Conservation (phyloP, 2,329 filamentous ascomycete species). For the Colletotrichum spaethianum region DNA sequence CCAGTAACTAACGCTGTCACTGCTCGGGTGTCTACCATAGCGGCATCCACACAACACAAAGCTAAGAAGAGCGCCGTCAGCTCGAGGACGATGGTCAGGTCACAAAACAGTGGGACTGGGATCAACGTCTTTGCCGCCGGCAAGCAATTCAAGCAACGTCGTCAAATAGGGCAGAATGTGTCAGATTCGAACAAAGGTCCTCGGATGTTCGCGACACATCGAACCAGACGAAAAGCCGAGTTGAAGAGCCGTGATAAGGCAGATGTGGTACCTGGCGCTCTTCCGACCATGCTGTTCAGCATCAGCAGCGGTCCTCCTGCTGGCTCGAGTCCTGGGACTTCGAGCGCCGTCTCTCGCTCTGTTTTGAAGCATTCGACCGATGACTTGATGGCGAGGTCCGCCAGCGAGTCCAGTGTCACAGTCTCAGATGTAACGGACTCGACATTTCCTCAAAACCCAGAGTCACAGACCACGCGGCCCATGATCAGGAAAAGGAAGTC, state of each 20-base stretch:
- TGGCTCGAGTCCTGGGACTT: background rate
- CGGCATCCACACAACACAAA: constrained; percentile 45
- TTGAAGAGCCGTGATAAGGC: constrained; percentile 59
- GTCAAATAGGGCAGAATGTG: constrained; percentile 56
- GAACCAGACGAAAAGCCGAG: constrained; percentile 56
- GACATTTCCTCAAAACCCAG: background rate
- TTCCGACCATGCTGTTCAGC: constrained; percentile 48
- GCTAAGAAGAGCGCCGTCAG: constrained; percentile 27
- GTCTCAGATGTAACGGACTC: constrained; percentile 3
- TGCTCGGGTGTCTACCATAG: background rate
- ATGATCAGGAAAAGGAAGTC: constrained; percentile 46
- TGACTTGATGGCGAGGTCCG: background rate
- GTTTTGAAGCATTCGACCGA: constrained; percentile 24
- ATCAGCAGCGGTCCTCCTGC: constrained; percentile 45
- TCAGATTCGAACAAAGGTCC: constrained; percentile 57
- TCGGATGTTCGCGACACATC: constrained; percentile 57
- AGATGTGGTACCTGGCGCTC: constrained; percentile 53
- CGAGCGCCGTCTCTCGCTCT: constrained; percentile 8
- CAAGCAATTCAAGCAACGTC: constrained; percentile 52
- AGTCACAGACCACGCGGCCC: constrained; percentile 1
- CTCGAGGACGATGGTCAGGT: constrained; percentile 28
- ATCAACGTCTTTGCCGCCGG: constrained; percentile 64
- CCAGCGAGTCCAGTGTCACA: constrained; percentile 26
- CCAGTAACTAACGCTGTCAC: background rate
- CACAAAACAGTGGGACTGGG: background rate